phyloP scores from a whole-genome alignment of 495 filamentous ascomycete genomes.

The Hypoxylon rickii region DNA sequence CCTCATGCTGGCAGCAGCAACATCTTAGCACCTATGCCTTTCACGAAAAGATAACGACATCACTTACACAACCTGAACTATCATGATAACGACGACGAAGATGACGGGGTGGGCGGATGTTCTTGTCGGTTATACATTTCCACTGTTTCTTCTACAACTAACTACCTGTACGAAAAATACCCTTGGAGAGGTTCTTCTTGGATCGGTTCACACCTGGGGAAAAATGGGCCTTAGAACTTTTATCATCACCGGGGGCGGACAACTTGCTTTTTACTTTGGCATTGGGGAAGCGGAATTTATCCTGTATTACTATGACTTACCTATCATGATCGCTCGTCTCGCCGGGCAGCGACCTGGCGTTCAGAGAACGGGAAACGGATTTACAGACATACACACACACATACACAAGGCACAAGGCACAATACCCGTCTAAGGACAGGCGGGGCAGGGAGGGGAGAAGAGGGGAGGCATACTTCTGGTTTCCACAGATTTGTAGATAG shows the following conservation, averaged over 20 bases:
- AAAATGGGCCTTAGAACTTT: constrained; percentile 25
- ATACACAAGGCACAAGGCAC: too few species aligned
- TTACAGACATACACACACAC: too few species aligned
- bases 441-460: background rate
- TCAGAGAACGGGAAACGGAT: too few species aligned
- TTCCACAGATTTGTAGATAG: background rate
- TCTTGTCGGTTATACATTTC: too few species aligned
- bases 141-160: constrained; percentile 1
- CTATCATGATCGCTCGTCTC: constrained; percentile 11
- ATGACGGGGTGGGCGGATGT: constrained; percentile 10
- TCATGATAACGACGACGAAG: constrained; percentile 23
- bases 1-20: constrained; percentile 42
- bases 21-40: constrained; percentile 44
- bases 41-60: constrained; percentile 42
- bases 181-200: constrained; percentile 3
- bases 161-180: constrained; percentile 26
- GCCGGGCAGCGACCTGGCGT: constrained; percentile 10
- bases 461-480: background rate
- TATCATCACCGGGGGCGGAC: constrained; percentile 17
- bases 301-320: constrained; percentile 16
- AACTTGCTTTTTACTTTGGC: constrained; percentile 4
- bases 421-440: too few species aligned
- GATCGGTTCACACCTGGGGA: constrained; percentile 16
- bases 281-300: too few species aligned
- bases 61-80: too few species aligned